phyloP scores from a whole-genome alignment of 352 stramenopile genomes.

The Pythium aristosporum region DNA sequence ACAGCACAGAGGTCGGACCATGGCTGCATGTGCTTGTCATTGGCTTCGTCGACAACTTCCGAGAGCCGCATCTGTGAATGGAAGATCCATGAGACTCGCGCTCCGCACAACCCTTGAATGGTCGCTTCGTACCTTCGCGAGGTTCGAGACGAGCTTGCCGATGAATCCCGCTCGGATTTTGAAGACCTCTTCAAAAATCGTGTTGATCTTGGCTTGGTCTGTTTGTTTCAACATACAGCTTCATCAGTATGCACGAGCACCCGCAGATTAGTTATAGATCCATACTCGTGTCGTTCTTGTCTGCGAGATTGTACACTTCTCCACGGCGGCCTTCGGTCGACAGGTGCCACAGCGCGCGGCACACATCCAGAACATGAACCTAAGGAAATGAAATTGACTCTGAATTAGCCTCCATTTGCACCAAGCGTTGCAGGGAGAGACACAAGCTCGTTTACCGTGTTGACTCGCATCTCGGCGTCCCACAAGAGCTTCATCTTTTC shows the following conservation, averaged over 20 bases:
- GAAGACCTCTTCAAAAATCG: conserved; percentile 73
- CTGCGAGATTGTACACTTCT: conserved; percentile 84
- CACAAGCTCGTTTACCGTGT: conserved; percentile 47
- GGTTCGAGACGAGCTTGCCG: conserved; percentile 82
- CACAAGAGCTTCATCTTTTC: conserved; percentile 90
- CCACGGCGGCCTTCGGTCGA: conserved; percentile 45
- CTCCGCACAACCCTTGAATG: background rate
- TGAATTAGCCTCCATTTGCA: background rate
- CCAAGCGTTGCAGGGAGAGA: background rate
- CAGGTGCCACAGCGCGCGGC: conserved; percentile 75
- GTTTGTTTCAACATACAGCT: conserved; percentile 19
- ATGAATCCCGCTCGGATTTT: conserved; percentile 84
- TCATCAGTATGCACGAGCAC: background rate
- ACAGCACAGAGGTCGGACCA: conserved; percentile 84
- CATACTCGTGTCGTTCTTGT: conserved; percentile 86
- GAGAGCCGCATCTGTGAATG: conserved; percentile 50
- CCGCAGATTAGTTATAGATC: background rate
- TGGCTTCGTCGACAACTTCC: conserved; percentile 87
- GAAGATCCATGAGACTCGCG: background rate
- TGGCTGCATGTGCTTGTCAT: conserved; percentile 89
- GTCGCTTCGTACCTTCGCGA: conserved; percentile 43
- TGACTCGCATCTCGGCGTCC: conserved; percentile 85
- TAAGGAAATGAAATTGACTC: conserved; percentile 19
- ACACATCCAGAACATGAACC: conserved; percentile 83
- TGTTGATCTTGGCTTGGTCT: conserved; percentile 84